Percentiles rank a stretch among this genome's conserved stretches.
phyloP scores from a whole-genome alignment of 176 grass and related monocot species.

The Juncus inflexus region DNA sequence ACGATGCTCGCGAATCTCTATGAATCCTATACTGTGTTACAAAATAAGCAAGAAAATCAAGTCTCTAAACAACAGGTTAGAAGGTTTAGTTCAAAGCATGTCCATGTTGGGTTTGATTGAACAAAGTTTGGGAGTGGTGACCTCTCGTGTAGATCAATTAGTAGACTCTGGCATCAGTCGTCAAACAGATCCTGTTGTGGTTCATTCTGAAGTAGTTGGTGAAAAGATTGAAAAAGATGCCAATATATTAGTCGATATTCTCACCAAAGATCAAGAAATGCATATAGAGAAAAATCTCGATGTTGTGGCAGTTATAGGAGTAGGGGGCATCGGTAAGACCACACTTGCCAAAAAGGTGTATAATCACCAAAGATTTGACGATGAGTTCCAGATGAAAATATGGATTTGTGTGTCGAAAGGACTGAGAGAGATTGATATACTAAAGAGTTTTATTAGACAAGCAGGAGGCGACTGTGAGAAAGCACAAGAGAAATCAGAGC shows the following conservation, averaged over 20 bases:
- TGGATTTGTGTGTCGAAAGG: constrained; percentile 29
- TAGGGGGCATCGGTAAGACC: constrained; percentile 42
- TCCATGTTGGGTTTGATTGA: not conserved
- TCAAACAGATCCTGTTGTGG: not conserved
- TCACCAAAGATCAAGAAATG: not conserved
- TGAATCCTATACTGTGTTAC: not conserved
- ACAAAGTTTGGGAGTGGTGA: not conserved
- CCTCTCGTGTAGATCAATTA: not conserved
- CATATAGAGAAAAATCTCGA: not conserved
- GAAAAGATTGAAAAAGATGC: constrained; percentile 32
- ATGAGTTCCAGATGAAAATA: not conserved
- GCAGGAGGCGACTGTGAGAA: not conserved
- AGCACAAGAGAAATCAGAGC: not conserved
- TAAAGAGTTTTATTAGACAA: not conserved
- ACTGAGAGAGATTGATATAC: not conserved
- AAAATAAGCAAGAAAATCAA: constrained; percentile 10
- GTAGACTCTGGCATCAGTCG: no score
- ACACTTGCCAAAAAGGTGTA: constrained; percentile 36
- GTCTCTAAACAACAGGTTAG: constrained; percentile 21
- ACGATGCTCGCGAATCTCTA: not conserved
- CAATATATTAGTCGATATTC: not conserved
- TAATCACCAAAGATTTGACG: not conserved
- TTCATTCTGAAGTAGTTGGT: constrained; percentile 21
- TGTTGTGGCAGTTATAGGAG: constrained; percentile 21
- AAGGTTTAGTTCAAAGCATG: not conserved